A percentile compares a stretch with the other conserved stretches of the same genome.
Conservation (phyloP, 176 grass and related monocot genomes). For the Aechmea fasciata region DNA sequence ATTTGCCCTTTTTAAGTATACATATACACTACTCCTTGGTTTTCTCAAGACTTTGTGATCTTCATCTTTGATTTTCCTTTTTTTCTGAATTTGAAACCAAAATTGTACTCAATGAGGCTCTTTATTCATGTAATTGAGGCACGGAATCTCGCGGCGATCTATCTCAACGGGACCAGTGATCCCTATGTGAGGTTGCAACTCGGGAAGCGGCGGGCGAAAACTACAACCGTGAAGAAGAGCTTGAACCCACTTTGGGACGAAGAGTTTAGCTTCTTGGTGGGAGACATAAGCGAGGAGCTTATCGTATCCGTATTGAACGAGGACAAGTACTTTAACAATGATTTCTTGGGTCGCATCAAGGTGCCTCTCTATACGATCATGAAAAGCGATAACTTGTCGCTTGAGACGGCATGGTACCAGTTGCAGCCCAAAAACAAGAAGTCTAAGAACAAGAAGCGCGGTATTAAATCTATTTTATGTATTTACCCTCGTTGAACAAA, state of each 20-base stretch:
- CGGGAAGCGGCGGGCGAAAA: slow-evolving; percentile 63
- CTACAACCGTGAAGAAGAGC: slow-evolving; percentile 72
- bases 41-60: neutral
- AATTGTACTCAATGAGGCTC: slow-evolving; percentile 43
- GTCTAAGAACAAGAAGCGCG: slow-evolving; percentile 51
- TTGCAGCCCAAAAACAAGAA: slow-evolving; percentile 68
- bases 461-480: slow-evolving; percentile 24
- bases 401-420: slow-evolving; percentile 56
- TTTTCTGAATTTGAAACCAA: neutral
- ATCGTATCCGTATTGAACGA: slow-evolving; percentile 57
- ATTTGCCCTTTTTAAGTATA: neutral
- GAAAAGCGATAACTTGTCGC: slow-evolving; percentile 39
- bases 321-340: slow-evolving; percentile 58
- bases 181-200: slow-evolving; percentile 76
- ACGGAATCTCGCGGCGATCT: slow-evolving; percentile 55
- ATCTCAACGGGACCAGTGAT: slow-evolving; percentile 70
- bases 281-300: slow-evolving; percentile 57
- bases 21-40: neutral
- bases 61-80: neutral
- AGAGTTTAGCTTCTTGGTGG: slow-evolving; percentile 63
- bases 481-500: neutral
- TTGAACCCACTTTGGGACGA: slow-evolving; percentile 91
- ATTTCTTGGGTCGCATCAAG: slow-evolving; percentile 70
- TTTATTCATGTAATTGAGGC: slow-evolving; percentile 65
- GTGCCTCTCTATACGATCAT: slow-evolving; percentile 53